Base-by-base conservation (phyloP, 73 alveolate genomes). In the Paramecium tetraurelia region DNA sequence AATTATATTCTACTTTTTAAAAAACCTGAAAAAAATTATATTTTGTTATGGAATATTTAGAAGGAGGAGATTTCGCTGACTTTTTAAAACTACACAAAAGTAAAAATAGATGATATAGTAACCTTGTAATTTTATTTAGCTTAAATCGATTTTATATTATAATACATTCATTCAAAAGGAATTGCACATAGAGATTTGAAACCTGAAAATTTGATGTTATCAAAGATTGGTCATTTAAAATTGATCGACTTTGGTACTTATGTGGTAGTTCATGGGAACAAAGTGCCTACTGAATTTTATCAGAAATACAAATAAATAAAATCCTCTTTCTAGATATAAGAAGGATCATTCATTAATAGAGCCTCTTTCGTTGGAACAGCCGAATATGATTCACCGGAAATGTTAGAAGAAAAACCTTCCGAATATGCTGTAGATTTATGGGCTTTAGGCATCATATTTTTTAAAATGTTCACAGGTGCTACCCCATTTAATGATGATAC, bases 151-250 rank as follows among this genome's bases (percentile, higher is more conserved):
- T 86, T 92, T 12, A 94, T 92, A 16, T 63, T 95, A 1, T 96
- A 93, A 10, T 44, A 93, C 53, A 71, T 93, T 14, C 96, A 95
- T 80, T 24, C 63, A 9, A 93, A 95, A 48, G 94, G 92, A 9
- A 86, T 95, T 33, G 85, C 94, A 18, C 94, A 95, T 59, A 93
- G 98, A 92, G 96, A 95, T 93, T 72, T 95, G 12, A 95, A 95
- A 83, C 94, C 92, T 4, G 94, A 89, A 72, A 89, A 89, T 46
- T 71, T 89, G 83, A 68, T 89, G 92, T 70, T 89, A 43, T 58
- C 84, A 44, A 71, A 71, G 53, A 44, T 41, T 20, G 87, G 77
- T 53, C 94, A 89, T 71, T 63, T 88, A 21, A 88, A 88, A 70
- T 31, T 89, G 20, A 71, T 89, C 24, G 94, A 89, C 76, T 89